Evolutionary conservation across 2,329 filamentous ascomycete genomes (phyloP).

Genomic region (Ophiostoma sp.): DNA sequence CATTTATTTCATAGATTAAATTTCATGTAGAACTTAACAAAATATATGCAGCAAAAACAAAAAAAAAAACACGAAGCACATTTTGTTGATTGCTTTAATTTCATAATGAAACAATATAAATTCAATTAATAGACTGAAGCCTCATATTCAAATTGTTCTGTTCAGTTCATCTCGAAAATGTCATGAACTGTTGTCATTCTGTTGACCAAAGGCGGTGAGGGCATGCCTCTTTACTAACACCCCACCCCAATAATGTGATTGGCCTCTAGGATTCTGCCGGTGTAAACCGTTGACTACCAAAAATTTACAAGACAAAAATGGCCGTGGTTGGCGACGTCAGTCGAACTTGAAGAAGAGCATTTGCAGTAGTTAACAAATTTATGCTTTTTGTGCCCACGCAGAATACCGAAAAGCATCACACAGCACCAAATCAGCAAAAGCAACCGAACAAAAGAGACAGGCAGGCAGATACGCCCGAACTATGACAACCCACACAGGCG

Average conservation of each 20-base stretch:
- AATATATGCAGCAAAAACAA: too few species aligned
- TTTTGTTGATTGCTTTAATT: too few species aligned
- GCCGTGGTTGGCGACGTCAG: conserved; percentile 1
- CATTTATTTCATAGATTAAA: too few species aligned
- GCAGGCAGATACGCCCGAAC: background rate
- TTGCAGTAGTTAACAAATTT: background rate
- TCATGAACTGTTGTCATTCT: background rate
- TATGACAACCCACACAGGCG: background rate
- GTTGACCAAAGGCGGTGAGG: conserved; percentile 2
- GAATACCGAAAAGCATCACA: background rate
- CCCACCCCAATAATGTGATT: background rate
- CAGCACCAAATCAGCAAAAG: background rate
- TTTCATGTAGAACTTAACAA: too few species aligned
- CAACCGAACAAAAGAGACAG: background rate
- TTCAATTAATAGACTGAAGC: too few species aligned
- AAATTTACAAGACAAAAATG: conserved; percentile 4
- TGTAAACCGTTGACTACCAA: background rate
- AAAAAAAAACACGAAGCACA: too few species aligned
- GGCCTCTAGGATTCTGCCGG: background rate
- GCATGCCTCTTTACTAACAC: background rate
- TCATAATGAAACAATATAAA: too few species aligned
- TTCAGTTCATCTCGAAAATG: too few species aligned
- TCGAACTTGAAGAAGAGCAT: background rate
- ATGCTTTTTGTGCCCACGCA: background rate
- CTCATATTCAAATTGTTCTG: too few species aligned